Percentiles rank a stretch among this genome's conserved stretches.
Evolutionary conservation across 306 rosid species (phyloP).

Genomic region (Arachis hypogaea): DNA sequence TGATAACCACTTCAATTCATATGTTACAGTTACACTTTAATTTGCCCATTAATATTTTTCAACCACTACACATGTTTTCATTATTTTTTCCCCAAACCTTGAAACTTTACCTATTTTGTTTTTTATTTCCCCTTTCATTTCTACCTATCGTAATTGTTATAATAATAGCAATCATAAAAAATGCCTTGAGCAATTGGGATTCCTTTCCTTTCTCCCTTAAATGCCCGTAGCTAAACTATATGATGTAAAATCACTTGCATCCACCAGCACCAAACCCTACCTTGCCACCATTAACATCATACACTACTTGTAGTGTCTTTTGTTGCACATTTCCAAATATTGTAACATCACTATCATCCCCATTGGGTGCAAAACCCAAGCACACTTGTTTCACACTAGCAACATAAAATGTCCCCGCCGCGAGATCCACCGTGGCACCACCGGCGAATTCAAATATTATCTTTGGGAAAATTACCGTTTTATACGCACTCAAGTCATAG

Average conservation of each 20-base stretch:
- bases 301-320: conserved; percentile 58
- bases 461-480: conserved; percentile 39
- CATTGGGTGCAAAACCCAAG: conserved; percentile 63
- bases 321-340: conserved; percentile 83
- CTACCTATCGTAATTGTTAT: background rate
- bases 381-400: conserved; percentile 49
- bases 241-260: conserved; percentile 36
- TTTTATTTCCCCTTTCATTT: background rate
- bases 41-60: background rate
- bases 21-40: conserved; percentile 2
- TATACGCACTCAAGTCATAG: conserved; percentile 49
- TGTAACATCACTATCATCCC: conserved; percentile 41
- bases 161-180: background rate
- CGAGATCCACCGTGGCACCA: conserved; percentile 40
- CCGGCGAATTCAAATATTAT: conserved; percentile 49
- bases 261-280: conserved; percentile 63
- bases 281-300: conserved; percentile 61
- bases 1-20: background rate
- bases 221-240: conserved; percentile 3
- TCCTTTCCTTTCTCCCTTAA: conserved; percentile 25
- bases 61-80: background rate
- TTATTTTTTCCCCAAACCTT: background rate
- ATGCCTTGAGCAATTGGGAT: conserved; percentile 20
- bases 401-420: conserved; percentile 40
- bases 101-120: background rate